phyloP scores from a whole-genome alignment of 2,329 filamentous ascomycete species.

The Pseudofabraea citricarpa region DNA sequence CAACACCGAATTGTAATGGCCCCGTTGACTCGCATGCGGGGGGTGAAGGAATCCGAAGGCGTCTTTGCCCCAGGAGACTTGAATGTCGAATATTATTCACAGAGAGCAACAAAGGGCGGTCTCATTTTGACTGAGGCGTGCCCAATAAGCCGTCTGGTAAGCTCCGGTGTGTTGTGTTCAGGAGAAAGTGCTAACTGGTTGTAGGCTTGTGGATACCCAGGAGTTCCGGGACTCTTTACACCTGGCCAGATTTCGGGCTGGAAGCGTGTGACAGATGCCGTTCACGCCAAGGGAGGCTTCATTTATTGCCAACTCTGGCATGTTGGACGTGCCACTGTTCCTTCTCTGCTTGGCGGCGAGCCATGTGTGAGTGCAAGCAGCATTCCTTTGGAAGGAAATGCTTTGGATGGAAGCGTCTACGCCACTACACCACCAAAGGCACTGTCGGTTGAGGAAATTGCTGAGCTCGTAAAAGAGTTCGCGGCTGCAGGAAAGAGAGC shows the following conservation, averaged over 20 bases:
- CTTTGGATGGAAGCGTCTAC: slow-evolving; percentile 29
- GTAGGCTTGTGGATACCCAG: slow-evolving; percentile 38
- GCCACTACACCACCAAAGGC: slow-evolving; percentile 27
- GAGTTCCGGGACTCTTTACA: slow-evolving; percentile 50
- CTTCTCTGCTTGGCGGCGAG: slow-evolving; percentile 27
- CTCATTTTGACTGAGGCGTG: slow-evolving; percentile 49
- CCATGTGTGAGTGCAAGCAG: slow-evolving; percentile 32
- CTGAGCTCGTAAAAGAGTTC: slow-evolving; percentile 32
- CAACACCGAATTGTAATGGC: slow-evolving; percentile 47
- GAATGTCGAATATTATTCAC: slow-evolving; percentile 43
- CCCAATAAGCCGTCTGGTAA: slow-evolving; percentile 33
- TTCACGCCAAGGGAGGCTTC: slow-evolving; percentile 51
- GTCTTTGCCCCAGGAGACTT: slow-evolving; percentile 40
- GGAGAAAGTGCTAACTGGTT: slow-evolving; percentile 7
- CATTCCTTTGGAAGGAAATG: slow-evolving; percentile 32
- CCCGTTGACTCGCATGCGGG: slow-evolving; percentile 47
- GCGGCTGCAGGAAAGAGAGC: slow-evolving; percentile 37
- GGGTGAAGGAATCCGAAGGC: slow-evolving; percentile 39
- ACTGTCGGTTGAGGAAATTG: slow-evolving; percentile 30
- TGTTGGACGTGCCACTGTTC: slow-evolving; percentile 42
- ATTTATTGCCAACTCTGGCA: slow-evolving; percentile 57
- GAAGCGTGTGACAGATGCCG: slow-evolving; percentile 49
- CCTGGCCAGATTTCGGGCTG: slow-evolving; percentile 46
- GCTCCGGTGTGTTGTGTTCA: no score
- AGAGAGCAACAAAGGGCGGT: slow-evolving; percentile 48